phyloP scores from a whole-genome alignment of 371 early-diverging fungal species.

The Cokeromyces recurvatus region DNA sequence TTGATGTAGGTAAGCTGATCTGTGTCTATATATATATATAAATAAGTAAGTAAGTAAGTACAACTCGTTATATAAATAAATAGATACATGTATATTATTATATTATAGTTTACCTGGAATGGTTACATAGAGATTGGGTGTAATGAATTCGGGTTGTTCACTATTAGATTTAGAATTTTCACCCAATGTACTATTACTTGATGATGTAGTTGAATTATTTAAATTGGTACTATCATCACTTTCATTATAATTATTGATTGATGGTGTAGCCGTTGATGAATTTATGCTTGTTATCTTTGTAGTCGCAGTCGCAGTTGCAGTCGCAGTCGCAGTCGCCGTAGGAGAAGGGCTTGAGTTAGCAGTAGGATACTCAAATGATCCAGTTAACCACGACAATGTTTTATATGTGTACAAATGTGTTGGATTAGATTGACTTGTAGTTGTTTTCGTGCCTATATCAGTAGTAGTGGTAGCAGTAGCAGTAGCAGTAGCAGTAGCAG shows the following conservation, averaged over 20 bases:
- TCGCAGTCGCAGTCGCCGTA: not conserved
- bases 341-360: constrained; percentile 9
- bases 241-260: too few species aligned
- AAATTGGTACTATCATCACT: constrained; percentile 2
- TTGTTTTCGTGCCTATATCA: not conserved
- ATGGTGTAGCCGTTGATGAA: too few species aligned
- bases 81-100: too few species aligned
- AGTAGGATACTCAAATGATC: constrained; percentile 25
- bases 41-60: too few species aligned
- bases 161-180: too few species aligned
- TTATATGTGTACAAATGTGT: constrained; percentile 25
- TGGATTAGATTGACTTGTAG: constrained; percentile 7
- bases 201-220: not conserved
- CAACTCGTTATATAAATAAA: too few species aligned
- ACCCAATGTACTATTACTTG: too few species aligned
- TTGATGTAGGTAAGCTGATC: constrained; percentile 33
- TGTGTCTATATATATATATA: too few species aligned
- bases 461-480: not conserved
- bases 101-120: too few species aligned
- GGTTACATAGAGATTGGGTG: constrained; percentile 41
- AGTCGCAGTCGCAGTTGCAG: too few species aligned
- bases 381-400: constrained; percentile 20
- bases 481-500: not conserved
- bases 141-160: constrained; percentile 36
- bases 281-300: too few species aligned